A percentile compares a stretch with the other conserved stretches of the same genome.
Evolutionary conservation across 2,329 filamentous ascomycete species (phyloP).

Genomic region (Westerdykella ornata): DNA sequence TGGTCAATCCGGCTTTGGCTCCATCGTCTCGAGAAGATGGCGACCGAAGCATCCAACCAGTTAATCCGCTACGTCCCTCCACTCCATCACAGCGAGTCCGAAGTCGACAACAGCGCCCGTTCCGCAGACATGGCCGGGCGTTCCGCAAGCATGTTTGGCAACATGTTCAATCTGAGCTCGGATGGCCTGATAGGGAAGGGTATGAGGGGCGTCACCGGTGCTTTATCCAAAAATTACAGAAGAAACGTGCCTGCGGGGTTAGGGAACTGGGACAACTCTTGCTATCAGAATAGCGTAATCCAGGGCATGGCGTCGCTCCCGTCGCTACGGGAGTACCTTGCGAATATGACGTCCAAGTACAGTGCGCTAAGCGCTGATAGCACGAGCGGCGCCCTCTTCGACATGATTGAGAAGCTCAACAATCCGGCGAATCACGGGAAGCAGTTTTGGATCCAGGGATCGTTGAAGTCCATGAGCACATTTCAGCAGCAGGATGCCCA

Average conservation of each 20-base stretch:
- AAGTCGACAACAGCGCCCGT: conserved; percentile 10
- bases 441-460: conserved; percentile 72
- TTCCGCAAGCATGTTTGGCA: conserved; percentile 22
- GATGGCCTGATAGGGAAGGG: conserved; percentile 33
- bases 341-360: conserved; percentile 26
- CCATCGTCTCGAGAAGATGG: conserved; percentile 42
- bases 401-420: conserved; percentile 64
- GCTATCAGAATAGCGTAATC: conserved; percentile 94
- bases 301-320: conserved; percentile 70
- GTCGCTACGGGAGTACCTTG: conserved; percentile 61
- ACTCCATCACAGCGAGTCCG: background rate
- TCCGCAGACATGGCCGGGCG: conserved; percentile 15
- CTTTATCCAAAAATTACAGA: conserved; percentile 26
- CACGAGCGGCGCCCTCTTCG: conserved; percentile 52
- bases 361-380: conserved; percentile 35
- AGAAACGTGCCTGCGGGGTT: conserved; percentile 53
- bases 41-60: conserved; percentile 5
- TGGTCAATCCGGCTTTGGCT: conserved; percentile 40
- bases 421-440: conserved; percentile 63
- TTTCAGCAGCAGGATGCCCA: conserved; percentile 97
- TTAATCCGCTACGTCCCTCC: conserved; percentile 1
- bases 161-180: conserved; percentile 36
- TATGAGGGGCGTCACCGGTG: conserved; percentile 32
- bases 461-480: conserved; percentile 86
- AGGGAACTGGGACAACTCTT: conserved; percentile 90